Evolutionary conservation across 73 alveolate species (phyloP).

Genomic region (Stentor coeruleus): DNA sequence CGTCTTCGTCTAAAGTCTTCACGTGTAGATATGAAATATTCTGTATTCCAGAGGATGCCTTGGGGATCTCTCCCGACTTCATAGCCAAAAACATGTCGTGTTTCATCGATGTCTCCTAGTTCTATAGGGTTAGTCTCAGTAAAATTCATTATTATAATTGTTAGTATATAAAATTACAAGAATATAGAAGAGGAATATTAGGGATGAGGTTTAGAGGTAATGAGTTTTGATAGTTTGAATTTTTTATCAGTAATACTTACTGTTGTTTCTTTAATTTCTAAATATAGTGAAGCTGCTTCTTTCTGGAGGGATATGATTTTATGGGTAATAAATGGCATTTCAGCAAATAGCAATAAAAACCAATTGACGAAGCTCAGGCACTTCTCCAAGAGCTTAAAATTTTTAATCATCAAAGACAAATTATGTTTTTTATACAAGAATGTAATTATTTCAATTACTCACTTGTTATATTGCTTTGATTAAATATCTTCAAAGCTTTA

Average conservation of each 20-base stretch:
- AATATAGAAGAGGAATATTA: too few relatives aligned
- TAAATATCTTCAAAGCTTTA: neutral
- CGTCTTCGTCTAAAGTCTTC: neutral
- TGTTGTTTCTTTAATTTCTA: neutral
- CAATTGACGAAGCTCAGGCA: neutral
- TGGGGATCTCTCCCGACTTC: slow-evolving; percentile 4
- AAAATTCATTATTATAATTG: too few relatives aligned
- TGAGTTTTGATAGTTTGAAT: neutral
- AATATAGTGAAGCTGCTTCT: neutral
- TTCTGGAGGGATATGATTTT: neutral
- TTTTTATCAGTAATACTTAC: neutral
- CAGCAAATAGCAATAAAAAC: neutral
- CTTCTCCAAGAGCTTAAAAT: neutral
- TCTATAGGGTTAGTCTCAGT: too few relatives aligned
- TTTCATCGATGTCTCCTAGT: too few relatives aligned
- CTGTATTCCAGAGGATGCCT: too few relatives aligned
- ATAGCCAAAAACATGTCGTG: neutral
- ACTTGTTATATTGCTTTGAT: neutral
- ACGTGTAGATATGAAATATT: neutral
- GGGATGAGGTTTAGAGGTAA: too few relatives aligned
- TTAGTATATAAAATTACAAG: too few relatives aligned
- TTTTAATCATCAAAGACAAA: neutral
- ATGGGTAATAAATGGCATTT: neutral
- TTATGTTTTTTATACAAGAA: slow-evolving; percentile 10
- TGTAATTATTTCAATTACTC: neutral